phyloP scores from a whole-genome alignment of 768 basidiomycete genomes.

The Amanita rubescens region DNA sequence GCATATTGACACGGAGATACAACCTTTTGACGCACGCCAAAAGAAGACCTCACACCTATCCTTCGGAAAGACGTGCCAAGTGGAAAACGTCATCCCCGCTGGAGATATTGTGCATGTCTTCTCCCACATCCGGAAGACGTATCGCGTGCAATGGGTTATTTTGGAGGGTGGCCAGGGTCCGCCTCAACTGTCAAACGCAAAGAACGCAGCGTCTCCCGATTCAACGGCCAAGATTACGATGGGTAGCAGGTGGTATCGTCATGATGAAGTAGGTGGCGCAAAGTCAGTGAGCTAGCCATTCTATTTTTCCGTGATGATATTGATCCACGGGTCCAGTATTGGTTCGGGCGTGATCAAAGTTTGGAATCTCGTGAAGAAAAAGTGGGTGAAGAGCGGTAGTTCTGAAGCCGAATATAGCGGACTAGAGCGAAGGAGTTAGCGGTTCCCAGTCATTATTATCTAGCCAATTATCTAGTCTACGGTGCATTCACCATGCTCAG shows the following conservation, averaged over 20 bases:
- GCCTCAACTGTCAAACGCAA: constrained; percentile 26
- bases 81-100: constrained; percentile 41
- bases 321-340: constrained; percentile 36
- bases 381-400: constrained; percentile 33
- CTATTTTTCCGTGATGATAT: constrained; percentile 4
- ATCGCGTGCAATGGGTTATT: constrained; percentile 65
- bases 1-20: constrained; percentile 21
- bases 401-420: neutral
- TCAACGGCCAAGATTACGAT: constrained; percentile 11
- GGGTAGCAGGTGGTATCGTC: constrained; percentile 41
- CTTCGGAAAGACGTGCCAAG: constrained; percentile 15
- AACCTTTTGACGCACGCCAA: constrained; percentile 3
- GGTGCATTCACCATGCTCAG: neutral
- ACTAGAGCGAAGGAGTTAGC: neutral
- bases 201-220: constrained; percentile 12
- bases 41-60: constrained; percentile 6
- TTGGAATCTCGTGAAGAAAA: constrained; percentile 49
- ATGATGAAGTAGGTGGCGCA: constrained; percentile 46
- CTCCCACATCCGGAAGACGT: constrained; percentile 87
- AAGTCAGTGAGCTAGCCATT: constrained; percentile 43
- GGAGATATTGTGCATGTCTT: constrained; percentile 78
- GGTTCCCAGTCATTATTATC: neutral
- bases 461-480: neutral
- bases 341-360: constrained; percentile 71
- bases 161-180: constrained; percentile 46